phyloP scores from a whole-genome alignment of 1,284 basidiomycete species.

The Fomitopsis pinicola region DNA sequence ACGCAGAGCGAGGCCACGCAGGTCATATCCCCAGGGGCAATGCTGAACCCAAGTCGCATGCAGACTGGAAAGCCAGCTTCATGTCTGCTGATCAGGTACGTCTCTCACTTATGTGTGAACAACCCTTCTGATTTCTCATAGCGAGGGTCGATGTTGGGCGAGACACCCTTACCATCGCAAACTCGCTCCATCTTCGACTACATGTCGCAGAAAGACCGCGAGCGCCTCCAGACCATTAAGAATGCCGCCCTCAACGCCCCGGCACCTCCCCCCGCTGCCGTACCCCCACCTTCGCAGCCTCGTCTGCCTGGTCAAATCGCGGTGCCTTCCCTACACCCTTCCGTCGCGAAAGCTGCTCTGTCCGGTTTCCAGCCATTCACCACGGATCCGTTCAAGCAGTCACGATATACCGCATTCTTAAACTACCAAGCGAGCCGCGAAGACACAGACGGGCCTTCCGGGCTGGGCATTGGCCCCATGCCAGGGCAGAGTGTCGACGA shows the following conservation, averaged over 20 bases:
- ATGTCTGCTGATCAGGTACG: conserved; percentile 70
- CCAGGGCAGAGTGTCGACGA: conserved; percentile 60
- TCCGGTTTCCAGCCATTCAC: conserved; percentile 86
- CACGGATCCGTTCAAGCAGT: conserved; percentile 74
- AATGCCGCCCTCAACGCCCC: conserved; percentile 26
- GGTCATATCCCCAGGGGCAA: conserved; percentile 17
- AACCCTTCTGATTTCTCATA: conserved; percentile 25
- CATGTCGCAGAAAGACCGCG: conserved; percentile 86
- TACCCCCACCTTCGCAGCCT: conserved; percentile 30
- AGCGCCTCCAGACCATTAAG: conserved; percentile 72
- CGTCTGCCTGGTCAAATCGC: conserved; percentile 15
- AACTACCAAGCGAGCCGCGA: conserved; percentile 59
- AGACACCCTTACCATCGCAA: conserved; percentile 64
- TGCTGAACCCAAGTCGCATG: conserved; percentile 26
- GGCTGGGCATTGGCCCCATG: conserved; percentile 31
- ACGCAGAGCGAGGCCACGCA: conserved; percentile 23
- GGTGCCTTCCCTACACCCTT: conserved; percentile 66
- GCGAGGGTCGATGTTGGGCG: conserved; percentile 83
- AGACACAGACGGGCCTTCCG: conserved; percentile 33
- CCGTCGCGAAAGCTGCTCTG: conserved; percentile 82
- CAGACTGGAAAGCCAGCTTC: conserved; percentile 44
- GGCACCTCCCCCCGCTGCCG: conserved; percentile 16
- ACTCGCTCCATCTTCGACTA: conserved; percentile 89
- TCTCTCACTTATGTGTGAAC: neutral
- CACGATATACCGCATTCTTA: conserved; percentile 83